Evolutionary conservation across 2,329 filamentous ascomycete species (phyloP), one percentile per base, ranked within the genome.

Genomic region (Alternaria arborescens): DNA sequence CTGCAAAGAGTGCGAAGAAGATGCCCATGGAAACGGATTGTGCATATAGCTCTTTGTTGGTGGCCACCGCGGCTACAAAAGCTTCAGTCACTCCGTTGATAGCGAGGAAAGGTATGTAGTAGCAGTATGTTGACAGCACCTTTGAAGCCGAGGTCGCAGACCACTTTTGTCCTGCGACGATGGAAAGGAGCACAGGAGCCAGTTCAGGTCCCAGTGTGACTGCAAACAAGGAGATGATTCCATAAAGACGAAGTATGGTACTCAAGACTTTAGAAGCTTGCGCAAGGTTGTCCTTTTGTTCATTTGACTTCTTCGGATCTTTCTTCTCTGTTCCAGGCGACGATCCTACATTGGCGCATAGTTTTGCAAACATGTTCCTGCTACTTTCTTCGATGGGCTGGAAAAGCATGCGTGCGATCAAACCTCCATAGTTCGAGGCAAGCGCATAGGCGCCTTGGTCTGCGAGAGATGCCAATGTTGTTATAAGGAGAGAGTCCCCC

Each of bases 331-430:
- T 34, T 30, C 43, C 36, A 66, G 41, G 75, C 51, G 18, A 70
- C 62, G 62, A 44, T 8, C 48, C 50, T 6, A 40, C 40, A 12
- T 68, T 84, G 78, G 81, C 81, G 22, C 97, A 87, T 1, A 97
- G 83, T 34, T 91, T 91, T 53, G 93, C 94, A 71, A 98, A 97
- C 74, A 97, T 89, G 73, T 90, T 93, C 40, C 96, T 90, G 65
- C 91, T 94, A 76, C 91, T 94, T 79, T 99, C 96, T 78, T 99
- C 95, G 61, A 99, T 88, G 8, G 95, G 96, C 73, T 98, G 95
- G 77, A 99, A 94, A 52, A 99, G 82, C 65, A 98, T 87, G 3
- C 95, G 88, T 0, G 95, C 95, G 28, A 97, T 82, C 0, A 99
- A 86, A 3, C 94, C 92, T 22, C 95, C 95, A 76, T 85, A 99